A percentile compares a stretch with the other conserved stretches of the same genome.
Conservation (phyloP, 2,329 filamentous ascomycete species). For the Diplodia mutila region DNA sequence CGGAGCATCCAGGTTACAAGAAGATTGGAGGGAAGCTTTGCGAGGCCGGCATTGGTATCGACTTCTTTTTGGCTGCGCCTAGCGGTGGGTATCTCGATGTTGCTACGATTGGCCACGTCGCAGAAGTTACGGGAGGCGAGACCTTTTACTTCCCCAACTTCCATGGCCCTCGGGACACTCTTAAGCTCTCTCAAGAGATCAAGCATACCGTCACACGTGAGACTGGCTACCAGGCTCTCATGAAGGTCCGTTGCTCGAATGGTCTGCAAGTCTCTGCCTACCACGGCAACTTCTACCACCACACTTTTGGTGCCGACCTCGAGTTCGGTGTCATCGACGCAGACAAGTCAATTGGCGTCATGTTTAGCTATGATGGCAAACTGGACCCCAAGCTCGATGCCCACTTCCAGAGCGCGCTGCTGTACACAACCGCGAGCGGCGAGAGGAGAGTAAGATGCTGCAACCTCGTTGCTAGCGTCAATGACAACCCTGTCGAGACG, state of each 20-base stretch:
- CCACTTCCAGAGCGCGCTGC: slow-evolving; percentile 92
- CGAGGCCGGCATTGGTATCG: slow-evolving; percentile 80
- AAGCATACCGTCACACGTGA: slow-evolving; percentile 84
- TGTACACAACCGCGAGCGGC: slow-evolving; percentile 90
- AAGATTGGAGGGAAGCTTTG: slow-evolving; percentile 88
- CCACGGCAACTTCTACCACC: slow-evolving; percentile 94
- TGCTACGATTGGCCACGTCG: slow-evolving; percentile 86
- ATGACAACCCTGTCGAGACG: slow-evolving; percentile 76
- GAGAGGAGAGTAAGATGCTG: slow-evolving; percentile 89
- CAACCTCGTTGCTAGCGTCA: slow-evolving; percentile 92
- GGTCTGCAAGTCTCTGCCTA: slow-evolving; percentile 93
- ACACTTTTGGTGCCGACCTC: slow-evolving; percentile 91
- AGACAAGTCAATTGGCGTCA: slow-evolving; percentile 89
- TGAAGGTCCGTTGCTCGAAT: slow-evolving; percentile 98
- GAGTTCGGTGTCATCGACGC: slow-evolving; percentile 91
- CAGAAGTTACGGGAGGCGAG: slow-evolving; percentile 89
- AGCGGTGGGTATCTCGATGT: slow-evolving; percentile 91
- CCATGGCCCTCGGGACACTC: slow-evolving; percentile 79
- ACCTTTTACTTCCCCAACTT: slow-evolving; percentile 98
- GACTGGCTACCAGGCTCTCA: slow-evolving; percentile 91
- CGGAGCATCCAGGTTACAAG: slow-evolving; percentile 85
- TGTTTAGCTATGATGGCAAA: slow-evolving; percentile 95
- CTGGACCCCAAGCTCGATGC: slow-evolving; percentile 95
- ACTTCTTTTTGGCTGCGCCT: slow-evolving; percentile 93
- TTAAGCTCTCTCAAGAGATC: slow-evolving; percentile 83